A percentile compares a stretch with the other conserved stretches of the same genome.
Conservation (phyloP, 192 early-diverging fungal species). For the Umbelopsis vinacea region DNA sequence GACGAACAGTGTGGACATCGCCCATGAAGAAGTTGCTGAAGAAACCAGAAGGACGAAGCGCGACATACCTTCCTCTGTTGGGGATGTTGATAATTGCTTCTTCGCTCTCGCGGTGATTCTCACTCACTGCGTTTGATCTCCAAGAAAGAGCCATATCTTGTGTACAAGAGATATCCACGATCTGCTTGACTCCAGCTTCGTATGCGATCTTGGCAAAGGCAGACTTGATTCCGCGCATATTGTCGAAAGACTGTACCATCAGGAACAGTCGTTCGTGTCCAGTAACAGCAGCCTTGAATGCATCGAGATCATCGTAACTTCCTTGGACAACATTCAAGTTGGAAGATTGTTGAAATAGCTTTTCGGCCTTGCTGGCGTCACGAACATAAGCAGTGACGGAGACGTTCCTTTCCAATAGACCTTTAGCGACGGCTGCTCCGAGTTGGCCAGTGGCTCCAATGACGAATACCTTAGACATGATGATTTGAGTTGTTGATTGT, state of each 20-base stretch:
- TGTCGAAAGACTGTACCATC: not conserved
- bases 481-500: too few species aligned
- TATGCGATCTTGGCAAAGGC: conserved; percentile 21
- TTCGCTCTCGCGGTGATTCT: conserved; percentile 15
- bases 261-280: conserved; percentile 9
- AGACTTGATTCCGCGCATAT: not conserved
- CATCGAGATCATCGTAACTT: not conserved
- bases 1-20: not conserved
- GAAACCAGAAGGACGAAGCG: conserved; percentile 28
- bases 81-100: not conserved
- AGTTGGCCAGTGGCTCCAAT: too few species aligned
- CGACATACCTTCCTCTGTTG: conserved; percentile 11
- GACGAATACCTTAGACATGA: not conserved
- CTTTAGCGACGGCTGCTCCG: not conserved
- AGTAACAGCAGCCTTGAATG: conserved; percentile 4
- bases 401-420: not conserved
- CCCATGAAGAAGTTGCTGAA: conserved; percentile 3
- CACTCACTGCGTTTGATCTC: not conserved
- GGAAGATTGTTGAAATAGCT: not conserved
- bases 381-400: not conserved
- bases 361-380: not conserved
- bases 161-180: conserved; percentile 28
- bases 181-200: conserved; percentile 31
- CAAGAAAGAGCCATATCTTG: not conserved
- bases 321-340: conserved; percentile 8